These are phyloP conservation scores for Lactifluus pinguis DNA, from an alignment of 768 basidiomycete species.

Conservation along the genomic window DNA sequence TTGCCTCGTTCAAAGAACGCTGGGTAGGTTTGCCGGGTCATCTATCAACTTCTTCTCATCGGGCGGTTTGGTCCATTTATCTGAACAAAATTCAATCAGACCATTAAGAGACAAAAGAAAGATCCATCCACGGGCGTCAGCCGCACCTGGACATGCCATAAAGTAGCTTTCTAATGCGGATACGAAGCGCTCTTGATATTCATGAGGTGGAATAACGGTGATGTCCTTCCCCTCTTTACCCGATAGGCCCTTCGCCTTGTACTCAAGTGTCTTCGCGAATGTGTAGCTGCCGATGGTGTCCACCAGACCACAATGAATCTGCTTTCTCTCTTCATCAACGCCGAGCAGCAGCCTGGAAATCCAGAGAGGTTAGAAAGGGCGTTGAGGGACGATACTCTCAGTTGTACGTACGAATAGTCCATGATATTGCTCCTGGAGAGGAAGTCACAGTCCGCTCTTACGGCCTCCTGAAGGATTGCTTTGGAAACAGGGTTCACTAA, in stretches of 20 bases:
- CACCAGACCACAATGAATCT: conserved; percentile 71
- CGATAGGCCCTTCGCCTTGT: conserved; percentile 66
- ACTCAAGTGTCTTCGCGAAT: conserved; percentile 79
- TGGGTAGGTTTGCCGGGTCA: conserved; percentile 25
- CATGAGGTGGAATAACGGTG: conserved; percentile 70
- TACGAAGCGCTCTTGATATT: conserved; percentile 73
- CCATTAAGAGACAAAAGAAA: background rate
- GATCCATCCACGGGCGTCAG: too few species aligned
- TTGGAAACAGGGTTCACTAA: conserved; percentile 68
- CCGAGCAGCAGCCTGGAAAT: conserved; percentile 55
- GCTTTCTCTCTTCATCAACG: conserved; percentile 53
- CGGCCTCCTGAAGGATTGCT: conserved; percentile 56
- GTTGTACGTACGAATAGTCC: conserved; percentile 63
- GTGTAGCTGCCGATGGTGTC: conserved; percentile 85
- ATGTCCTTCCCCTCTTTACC: conserved; percentile 57
- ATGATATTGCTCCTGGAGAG: conserved; percentile 70
- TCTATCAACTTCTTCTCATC: conserved; percentile 25
- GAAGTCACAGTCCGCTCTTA: conserved; percentile 65
- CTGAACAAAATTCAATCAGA: conserved; percentile 16
- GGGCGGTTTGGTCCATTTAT: conserved; percentile 33
- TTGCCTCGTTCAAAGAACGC: conserved; percentile 24
- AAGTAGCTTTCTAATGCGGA: conserved; percentile 68
- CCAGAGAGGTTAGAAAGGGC: background rate
- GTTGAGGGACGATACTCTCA: background rate
- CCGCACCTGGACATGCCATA: conserved; percentile 60